Evolutionary conservation across 352 stramenopile genomes (phyloP).

Genomic region (Globisporangium polare): DNA sequence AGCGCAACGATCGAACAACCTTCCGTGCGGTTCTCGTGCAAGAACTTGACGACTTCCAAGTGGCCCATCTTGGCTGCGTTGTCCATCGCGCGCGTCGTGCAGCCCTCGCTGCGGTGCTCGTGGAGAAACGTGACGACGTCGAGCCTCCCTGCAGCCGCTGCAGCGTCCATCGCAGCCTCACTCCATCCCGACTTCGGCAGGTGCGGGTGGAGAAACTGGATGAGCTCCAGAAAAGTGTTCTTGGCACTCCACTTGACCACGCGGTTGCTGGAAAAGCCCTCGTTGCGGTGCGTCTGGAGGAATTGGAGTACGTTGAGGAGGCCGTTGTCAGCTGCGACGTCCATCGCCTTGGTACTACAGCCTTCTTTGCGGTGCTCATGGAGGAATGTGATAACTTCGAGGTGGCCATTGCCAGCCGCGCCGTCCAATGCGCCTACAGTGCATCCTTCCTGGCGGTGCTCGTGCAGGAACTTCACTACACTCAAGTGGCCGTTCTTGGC

Average conservation of each 20-base stretch:
- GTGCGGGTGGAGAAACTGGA: conserved; percentile 22
- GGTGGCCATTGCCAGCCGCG: conserved; percentile 17
- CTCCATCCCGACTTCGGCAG: conserved; percentile 15
- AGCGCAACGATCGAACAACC: conserved; percentile 14
- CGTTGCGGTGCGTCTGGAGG: conserved; percentile 17
- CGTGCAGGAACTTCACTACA: conserved; percentile 8
- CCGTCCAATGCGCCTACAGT: conserved; percentile 11
- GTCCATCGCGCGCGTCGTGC: conserved; percentile 14
- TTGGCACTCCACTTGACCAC: conserved; percentile 6
- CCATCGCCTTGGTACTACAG: conserved; percentile 11
- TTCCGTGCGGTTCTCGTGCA: conserved; percentile 12
- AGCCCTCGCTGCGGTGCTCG: conserved; percentile 10
- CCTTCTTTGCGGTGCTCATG: conserved; percentile 20
- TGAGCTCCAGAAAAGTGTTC: conserved; percentile 14
- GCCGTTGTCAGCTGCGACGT: conserved; percentile 17
- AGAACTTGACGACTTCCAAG: conserved; percentile 8
- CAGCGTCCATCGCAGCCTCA: conserved; percentile 16
- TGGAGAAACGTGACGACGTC: conserved; percentile 16
- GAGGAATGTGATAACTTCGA: conserved; percentile 17
- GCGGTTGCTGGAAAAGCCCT: conserved; percentile 20
- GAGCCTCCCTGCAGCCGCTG: conserved; percentile 13
- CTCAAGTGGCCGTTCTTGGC: conserved; percentile 9
- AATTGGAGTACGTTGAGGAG: conserved; percentile 18
- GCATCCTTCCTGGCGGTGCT: conserved; percentile 5
- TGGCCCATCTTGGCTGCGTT: conserved; percentile 11